These are phyloP conservation scores for Cinnamomum chago DNA, from an alignment of 164 flowering plant genomes.

Conservation along the genomic window DNA sequence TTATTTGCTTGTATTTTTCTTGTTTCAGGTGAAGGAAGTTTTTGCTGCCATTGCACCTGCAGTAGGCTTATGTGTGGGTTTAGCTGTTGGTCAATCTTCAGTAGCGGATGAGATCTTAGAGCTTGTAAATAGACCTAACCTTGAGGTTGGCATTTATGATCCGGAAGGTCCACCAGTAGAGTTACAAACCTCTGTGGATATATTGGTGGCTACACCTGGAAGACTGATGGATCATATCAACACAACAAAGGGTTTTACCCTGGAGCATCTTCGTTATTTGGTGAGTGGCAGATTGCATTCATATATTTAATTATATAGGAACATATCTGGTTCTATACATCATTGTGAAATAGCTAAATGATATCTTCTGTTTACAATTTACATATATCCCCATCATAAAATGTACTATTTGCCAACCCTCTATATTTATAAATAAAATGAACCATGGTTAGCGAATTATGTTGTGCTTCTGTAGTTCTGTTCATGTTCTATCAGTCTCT, in stretches of 20 bases:
- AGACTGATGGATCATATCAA: slow-evolving; percentile 92
- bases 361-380: too few relatives aligned
- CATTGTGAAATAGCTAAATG: too few relatives aligned
- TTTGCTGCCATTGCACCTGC: slow-evolving; percentile 85
- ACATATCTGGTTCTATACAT: not conserved
- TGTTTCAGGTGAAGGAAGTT: slow-evolving; percentile 73
- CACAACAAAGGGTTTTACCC: slow-evolving; percentile 78
- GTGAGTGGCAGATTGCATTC: slow-evolving; percentile 28
- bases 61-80: slow-evolving; percentile 83
- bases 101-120: slow-evolving; percentile 72
- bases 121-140: slow-evolving; percentile 60
- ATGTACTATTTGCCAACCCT: too few relatives aligned
- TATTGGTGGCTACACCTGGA: slow-evolving; percentile 93
- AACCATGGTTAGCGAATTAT: too few relatives aligned
- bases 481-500: too few relatives aligned
- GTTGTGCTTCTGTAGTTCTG: too few relatives aligned
- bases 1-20: slow-evolving; percentile 2
- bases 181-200: slow-evolving; percentile 68
- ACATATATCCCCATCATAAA: too few relatives aligned
- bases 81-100: slow-evolving; percentile 89
- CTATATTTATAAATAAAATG: too few relatives aligned
- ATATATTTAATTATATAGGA: not conserved
- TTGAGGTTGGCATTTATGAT: slow-evolving; percentile 62
- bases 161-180: slow-evolving; percentile 39
- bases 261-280: slow-evolving; percentile 84